Conservation (phyloP, 1,139 yeast species). For the Schwanniomyces etchellsii region DNA sequence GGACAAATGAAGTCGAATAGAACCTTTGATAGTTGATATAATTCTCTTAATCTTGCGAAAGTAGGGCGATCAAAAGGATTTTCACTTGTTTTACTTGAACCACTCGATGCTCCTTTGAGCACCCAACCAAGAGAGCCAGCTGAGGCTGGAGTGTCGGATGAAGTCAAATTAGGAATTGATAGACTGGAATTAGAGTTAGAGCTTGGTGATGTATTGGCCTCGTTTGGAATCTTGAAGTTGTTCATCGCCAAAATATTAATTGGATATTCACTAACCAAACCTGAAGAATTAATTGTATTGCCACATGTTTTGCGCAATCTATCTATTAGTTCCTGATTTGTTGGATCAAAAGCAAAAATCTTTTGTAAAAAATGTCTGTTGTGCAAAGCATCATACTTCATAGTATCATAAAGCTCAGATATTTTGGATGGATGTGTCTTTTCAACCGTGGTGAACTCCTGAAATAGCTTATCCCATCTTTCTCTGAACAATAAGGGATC, state of each 20-base stretch:
- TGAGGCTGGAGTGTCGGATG: conserved; percentile 29
- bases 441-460: conserved; percentile 87
- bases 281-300: conserved; percentile 53
- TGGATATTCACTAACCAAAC: conserved; percentile 74
- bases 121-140: conserved; percentile 79
- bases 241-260: conserved; percentile 73
- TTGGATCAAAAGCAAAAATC: conserved; percentile 70
- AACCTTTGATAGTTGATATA: conserved; percentile 86
- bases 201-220: conserved; percentile 8
- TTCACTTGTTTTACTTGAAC: conserved; percentile 10
- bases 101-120: conserved; percentile 43
- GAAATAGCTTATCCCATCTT: conserved; percentile 95
- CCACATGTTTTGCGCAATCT: conserved; percentile 36
- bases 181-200: conserved; percentile 22
- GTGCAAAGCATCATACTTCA: conserved; percentile 97
- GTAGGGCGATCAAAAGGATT: conserved; percentile 81
- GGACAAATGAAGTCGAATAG: conserved; percentile 97
- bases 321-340: conserved; percentile 37
- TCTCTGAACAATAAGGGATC: conserved; percentile 87
- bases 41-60: conserved; percentile 75
- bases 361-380: conserved; percentile 83
- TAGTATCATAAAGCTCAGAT: conserved; percentile 93
- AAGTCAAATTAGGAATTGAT: conserved; percentile 21
- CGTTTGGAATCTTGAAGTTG: conserved; percentile 56
- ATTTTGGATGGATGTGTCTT: conserved; percentile 97